Evolutionary conservation across 306 rosid species (phyloP).

Genomic region (Abrus pulchellus): DNA sequence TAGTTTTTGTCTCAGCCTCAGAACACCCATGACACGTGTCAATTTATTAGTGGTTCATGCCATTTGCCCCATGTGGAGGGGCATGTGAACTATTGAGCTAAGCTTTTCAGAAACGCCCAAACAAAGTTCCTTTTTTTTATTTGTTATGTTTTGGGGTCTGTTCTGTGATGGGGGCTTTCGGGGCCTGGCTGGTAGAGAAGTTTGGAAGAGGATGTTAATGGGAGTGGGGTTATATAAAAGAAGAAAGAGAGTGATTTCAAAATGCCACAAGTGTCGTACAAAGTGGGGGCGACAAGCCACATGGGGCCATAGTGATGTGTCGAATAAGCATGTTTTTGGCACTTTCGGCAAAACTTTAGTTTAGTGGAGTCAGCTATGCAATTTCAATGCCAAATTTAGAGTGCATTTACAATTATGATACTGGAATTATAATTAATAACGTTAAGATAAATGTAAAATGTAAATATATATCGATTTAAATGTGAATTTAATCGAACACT

Average conservation of each 20-base stretch:
- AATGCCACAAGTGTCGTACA: conserved; percentile 26
- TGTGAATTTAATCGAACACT: too few species aligned
- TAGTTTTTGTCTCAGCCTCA: conserved; percentile 39
- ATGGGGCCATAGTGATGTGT: conserved; percentile 53
- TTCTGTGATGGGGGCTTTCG: not conserved
- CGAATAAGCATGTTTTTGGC: conserved; percentile 48
- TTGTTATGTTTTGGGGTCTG: not conserved
- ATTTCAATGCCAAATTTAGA: not conserved
- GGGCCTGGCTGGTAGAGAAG: conserved; percentile 3
- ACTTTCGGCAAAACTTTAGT: conserved; percentile 58
- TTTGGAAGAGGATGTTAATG: not conserved
- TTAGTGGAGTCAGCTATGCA: conserved; percentile 46
- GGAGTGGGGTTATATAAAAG: not conserved
- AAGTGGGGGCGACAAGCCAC: conserved; percentile 68
- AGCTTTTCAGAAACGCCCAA: not conserved
- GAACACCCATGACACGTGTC: conserved; percentile 33
- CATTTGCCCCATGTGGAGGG: conserved; percentile 41
- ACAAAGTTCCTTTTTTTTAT: not conserved
- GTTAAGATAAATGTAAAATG: too few species aligned
- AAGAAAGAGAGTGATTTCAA: conserved; percentile 36
- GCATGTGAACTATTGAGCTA: conserved; percentile 37
- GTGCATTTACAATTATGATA: not conserved
- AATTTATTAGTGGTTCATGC: not conserved
- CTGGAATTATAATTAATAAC: too few species aligned
- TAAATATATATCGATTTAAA: too few species aligned